Evolutionary conservation across 441 rosid species (phyloP), one percentile per base, ranked within the genome.

Genomic region (Cnidoscolus chayamansa): DNA sequence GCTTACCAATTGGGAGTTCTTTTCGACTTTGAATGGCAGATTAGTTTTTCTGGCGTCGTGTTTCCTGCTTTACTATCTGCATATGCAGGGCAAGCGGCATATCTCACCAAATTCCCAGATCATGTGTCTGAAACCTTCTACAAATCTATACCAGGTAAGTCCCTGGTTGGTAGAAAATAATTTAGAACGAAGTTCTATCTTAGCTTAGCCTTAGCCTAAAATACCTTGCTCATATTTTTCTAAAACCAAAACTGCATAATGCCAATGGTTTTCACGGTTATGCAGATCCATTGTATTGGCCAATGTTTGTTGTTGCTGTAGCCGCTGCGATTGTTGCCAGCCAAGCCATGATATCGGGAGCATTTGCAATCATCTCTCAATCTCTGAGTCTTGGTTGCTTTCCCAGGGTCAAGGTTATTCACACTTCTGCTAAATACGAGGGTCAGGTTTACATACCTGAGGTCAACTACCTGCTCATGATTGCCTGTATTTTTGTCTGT

Each of bases 371-470:
- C 35, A 76, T 93, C 49, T 79, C 91, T 0, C 98, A 93, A 65
- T 89, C 97, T 5, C 64, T 85, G 53, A 73, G 79, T 68, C 87
- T 87, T 1, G 81, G 88, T 13, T 93, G 97, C 72, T 93, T 91
- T 73, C 96, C 97, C 1, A 77, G 92, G 30, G 97, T 93, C 7
- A 88, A 86, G 68, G 87, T 93, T 50, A 84, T 89, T 43, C 93
- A 91, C 74, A 93, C 96, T 55, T 93, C 98, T 4, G 67, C 81
- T 12, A 86, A 87, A 82, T 87, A 85, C 59, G 86, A 85, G 76
- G 96, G 96, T 19, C 98, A 93, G 58, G 90, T 93, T 48, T 88
- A 91, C 75, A 88, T 93, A 53, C 94, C 97, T 0, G 96, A 89
- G 78, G 53, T 93, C 81, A 89, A 89, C 87, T 91, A 85, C 80